Base-by-base conservation (phyloP, 169 alveolate species). In the Plasmodium vinckei region DNA sequence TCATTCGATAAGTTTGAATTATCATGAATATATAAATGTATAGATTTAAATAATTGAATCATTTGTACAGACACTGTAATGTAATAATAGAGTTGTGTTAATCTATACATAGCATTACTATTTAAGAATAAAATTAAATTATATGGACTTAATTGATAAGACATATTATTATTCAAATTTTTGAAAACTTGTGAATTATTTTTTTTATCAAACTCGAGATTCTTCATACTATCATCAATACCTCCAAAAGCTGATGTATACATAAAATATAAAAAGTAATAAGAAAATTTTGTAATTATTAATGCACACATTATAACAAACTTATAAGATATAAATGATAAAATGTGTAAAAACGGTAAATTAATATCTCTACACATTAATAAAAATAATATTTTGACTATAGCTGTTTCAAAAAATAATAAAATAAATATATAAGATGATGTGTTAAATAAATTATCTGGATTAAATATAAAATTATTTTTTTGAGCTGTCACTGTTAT, bases 281-380 rank as follows among this genome's bases (percentile, higher is more conserved):
- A 75, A 10, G 44, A 60, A 23, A 75, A 23, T 17, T 75, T 75
- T 1, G 88, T 75, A 1, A 75, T 27, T 25, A 75, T 75, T 54
- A 75, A 75, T 10, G 77, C 88, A 75, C 88, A 75, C 77, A 75
- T 64, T 3, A 75, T 75, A 21, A 75, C 88, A 46, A 75, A 75
- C 25, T 75, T 75, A 39, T 75, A 75, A 5, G 88, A 75, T 2
- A 75, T 75, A 21, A 75, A 75, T 1, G 88, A 75, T 1, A 75
- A 23, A 19, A 75, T 75, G 23, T 75, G 88, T 42, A 75, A 42
- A 75, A 75, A 75, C 51, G 88, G 64, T 13, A 75, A 44, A 44
- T 75, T 75, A 7, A 75, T 75, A 63, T 75, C 88, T 61, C 77
- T 51, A 5, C 88, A 75, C 51, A 57, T 46, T 46, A 75, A 67